Evolutionary conservation across 1,284 basidiomycete species (phyloP).

Genomic region (Polyporus tsugae): DNA sequence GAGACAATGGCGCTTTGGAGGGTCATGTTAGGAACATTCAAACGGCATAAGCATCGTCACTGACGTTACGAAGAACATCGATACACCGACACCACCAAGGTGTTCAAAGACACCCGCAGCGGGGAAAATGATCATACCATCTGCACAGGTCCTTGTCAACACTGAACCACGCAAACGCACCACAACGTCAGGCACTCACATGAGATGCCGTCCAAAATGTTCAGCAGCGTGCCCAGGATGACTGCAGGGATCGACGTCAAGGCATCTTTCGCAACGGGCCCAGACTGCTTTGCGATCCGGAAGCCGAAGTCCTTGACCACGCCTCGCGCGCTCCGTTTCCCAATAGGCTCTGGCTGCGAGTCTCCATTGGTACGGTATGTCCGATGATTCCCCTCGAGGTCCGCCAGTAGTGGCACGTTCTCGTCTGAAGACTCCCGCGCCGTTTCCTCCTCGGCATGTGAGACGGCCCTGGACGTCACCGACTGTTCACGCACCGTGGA

Average conservation of each 20-base stretch:
- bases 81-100: conserved; percentile 91
- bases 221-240: conserved; percentile 86
- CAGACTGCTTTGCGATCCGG: conserved; percentile 17
- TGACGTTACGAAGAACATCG: conserved; percentile 92
- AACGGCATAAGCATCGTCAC: conserved; percentile 35
- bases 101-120: conserved; percentile 81
- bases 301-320: conserved; percentile 22
- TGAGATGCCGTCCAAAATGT: conserved; percentile 93
- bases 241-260: conserved; percentile 81
- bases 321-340: conserved; percentile 29
- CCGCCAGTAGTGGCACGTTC: conserved; percentile 37
- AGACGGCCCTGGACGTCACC: conserved; percentile 5
- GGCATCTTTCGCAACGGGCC: conserved; percentile 43
- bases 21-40: not conserved
- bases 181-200: conserved; percentile 58
- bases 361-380: conserved; percentile 36
- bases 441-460: conserved; percentile 7
- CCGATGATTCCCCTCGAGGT: conserved; percentile 37
- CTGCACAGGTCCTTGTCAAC: conserved; percentile 41
- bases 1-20: conserved; percentile 68
- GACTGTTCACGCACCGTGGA: conserved; percentile 20
- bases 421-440: conserved; percentile 29
- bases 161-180: no score
- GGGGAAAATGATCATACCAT: conserved; percentile 93
- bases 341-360: conserved; percentile 19